Evolutionary conservation across 2,329 filamentous ascomycete genomes (phyloP).

Genomic region (Microthyrium microscopicum): DNA sequence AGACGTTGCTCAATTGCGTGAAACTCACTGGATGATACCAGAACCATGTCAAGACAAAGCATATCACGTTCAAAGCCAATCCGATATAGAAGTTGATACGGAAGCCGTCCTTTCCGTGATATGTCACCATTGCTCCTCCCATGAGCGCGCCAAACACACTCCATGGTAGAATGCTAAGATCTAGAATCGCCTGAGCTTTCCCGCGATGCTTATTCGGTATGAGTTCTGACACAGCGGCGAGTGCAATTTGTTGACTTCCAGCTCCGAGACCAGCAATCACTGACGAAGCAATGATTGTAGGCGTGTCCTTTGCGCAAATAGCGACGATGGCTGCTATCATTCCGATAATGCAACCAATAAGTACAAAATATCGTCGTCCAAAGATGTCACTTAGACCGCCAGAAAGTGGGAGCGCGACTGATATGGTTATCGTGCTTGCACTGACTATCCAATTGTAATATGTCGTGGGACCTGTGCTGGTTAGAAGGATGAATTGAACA

Average conservation of each 20-base stretch:
- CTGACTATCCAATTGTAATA: conserved; percentile 6
- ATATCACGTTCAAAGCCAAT: not conserved
- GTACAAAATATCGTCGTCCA: conserved; percentile 2
- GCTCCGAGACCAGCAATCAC: conserved; percentile 1
- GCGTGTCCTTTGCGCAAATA: not conserved
- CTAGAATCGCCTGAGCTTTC: not conserved
- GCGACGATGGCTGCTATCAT: not conserved
- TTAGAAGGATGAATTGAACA: not conserved
- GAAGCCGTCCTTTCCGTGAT: not conserved
- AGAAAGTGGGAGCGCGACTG: conserved; percentile 1
- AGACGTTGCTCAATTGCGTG: not conserved
- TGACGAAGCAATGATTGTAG: conserved; percentile 1
- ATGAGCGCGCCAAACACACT: conserved; percentile 3
- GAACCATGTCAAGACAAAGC: conserved; percentile 1
- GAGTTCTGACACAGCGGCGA: conserved; percentile 1
- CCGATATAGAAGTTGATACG: conserved; percentile 4
- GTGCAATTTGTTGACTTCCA: conserved; percentile 3
- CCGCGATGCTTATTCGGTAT: conserved; percentile 3
- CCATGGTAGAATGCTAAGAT: conserved; percentile 1
- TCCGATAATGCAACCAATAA: conserved; percentile 2
- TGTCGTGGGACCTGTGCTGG: not conserved
- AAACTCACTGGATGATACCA: conserved; percentile 3
- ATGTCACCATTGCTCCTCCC: conserved; percentile 4
- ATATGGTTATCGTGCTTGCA: not conserved
- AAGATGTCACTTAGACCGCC: conserved; percentile 5